A percentile compares a stretch with the other conserved stretches of the same genome.
phyloP scores from a whole-genome alignment of 164 flowering plant species.

The Nymphaea colorata region DNA sequence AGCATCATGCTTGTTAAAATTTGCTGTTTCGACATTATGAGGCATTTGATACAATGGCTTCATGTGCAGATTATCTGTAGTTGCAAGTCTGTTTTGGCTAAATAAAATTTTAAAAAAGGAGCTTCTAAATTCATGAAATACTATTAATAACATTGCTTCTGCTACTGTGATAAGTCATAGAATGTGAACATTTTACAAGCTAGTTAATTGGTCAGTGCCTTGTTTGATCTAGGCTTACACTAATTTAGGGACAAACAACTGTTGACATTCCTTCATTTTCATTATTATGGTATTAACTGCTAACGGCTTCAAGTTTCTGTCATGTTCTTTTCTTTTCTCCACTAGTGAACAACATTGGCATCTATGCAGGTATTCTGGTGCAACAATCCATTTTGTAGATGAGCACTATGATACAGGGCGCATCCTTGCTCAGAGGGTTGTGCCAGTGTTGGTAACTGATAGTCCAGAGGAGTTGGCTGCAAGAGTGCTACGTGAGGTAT shows the following conservation, averaged over 20 bases:
- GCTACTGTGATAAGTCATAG: background rate
- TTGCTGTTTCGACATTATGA: too few species aligned
- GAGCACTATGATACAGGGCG: conserved; percentile 86
- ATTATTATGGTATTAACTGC: too few species aligned
- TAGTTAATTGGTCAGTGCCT: too few species aligned
- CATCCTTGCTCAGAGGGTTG: conserved; percentile 80
- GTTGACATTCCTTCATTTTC: too few species aligned
- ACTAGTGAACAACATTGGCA: background rate
- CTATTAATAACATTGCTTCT: too few species aligned
- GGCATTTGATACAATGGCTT: too few species aligned
- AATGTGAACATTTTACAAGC: background rate
- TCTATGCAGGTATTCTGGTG: conserved; percentile 58
- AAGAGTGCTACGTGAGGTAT: conserved; percentile 75
- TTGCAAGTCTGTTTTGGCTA: too few species aligned
- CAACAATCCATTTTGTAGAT: conserved; percentile 86
- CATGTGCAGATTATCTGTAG: background rate
- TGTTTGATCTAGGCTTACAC: too few species aligned
- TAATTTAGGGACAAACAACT: too few species aligned
- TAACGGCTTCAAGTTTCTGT: background rate
- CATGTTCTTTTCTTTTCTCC: background rate
- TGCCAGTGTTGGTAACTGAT: conserved; percentile 66
- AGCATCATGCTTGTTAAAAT: too few species aligned
- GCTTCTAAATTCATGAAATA: too few species aligned
- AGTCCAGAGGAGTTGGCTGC: conserved; percentile 73
- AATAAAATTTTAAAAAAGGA: too few species aligned